phyloP scores from a whole-genome alignment of 768 basidiomycete genomes.

The Russula brevipes region DNA sequence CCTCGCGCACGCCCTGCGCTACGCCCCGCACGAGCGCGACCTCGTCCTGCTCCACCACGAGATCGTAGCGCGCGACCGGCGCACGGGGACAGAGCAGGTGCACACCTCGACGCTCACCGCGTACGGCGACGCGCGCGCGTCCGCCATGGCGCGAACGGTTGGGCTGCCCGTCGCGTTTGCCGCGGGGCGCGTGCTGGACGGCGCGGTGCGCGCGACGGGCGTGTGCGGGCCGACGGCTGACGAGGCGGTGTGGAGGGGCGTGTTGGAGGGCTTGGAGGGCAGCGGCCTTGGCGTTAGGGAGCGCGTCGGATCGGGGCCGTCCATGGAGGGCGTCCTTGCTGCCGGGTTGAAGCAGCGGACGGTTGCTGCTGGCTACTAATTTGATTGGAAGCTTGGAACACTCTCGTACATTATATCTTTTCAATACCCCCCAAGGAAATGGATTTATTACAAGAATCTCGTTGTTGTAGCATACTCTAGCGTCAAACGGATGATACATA shows the following conservation, averaged over 20 bases:
- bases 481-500: not conserved
- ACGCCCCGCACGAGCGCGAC: conserved; percentile 69
- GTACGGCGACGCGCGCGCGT: conserved; percentile 53
- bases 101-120: conserved; percentile 63
- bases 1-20: conserved; percentile 66
- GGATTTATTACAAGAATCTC: not conserved
- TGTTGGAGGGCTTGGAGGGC: conserved; percentile 56
- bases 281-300: conserved; percentile 41
- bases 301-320: conserved; percentile 37
- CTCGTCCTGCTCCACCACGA: conserved; percentile 86
- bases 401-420: not conserved
- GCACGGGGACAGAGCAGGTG: conserved; percentile 38
- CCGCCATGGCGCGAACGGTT: conserved; percentile 90
- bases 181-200: conserved; percentile 64
- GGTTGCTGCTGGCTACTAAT: not conserved
- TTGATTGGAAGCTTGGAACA: not conserved
- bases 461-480: not conserved
- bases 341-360: conserved; percentile 17
- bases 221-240: conserved; percentile 64
- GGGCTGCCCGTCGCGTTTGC: conserved; percentile 86
- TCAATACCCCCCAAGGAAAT: not conserved
- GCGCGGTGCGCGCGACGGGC: conserved; percentile 45
- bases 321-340: conserved; percentile 35
- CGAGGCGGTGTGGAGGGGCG: conserved; percentile 52
- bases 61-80: conserved; percentile 46